These are phyloP conservation scores for Pichia sp. DNA, from an alignment of 1,139 yeast genomes.

Conservation along the genomic window DNA sequence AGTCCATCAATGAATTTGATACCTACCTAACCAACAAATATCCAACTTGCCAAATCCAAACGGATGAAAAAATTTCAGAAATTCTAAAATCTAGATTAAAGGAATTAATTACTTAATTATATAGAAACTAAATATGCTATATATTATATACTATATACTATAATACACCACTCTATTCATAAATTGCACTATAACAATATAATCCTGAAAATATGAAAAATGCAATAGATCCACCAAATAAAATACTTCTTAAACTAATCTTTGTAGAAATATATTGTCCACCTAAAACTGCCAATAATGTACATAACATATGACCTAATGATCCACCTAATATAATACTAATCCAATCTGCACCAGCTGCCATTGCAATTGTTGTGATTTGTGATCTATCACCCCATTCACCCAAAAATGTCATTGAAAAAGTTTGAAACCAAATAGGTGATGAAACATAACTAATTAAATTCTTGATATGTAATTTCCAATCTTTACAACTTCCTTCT, in stretches of 20 bases:
- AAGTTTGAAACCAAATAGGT: constrained; percentile 91
- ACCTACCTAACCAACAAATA: constrained; percentile 13
- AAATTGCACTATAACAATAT: constrained; percentile 63
- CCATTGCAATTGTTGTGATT: constrained; percentile 97
- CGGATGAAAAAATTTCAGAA: constrained; percentile 27
- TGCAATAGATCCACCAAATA: constrained; percentile 84
- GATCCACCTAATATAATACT: constrained; percentile 84
- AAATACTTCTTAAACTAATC: constrained; percentile 86
- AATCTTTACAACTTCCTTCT: constrained; percentile 5
- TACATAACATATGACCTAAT: constrained; percentile 85
- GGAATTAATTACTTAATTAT: neutral
- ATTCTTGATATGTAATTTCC: constrained; percentile 13
- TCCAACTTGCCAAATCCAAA: constrained; percentile 9
- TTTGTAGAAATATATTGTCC: constrained; percentile 86
- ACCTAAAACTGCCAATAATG: constrained; percentile 87
- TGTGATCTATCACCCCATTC: constrained; percentile 99
- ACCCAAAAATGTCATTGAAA: constrained; percentile 91
- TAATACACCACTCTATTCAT: constrained; percentile 15
- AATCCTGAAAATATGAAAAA: constrained; percentile 76
- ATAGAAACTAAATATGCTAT: too few relatives aligned
- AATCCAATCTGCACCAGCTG: constrained; percentile 94
- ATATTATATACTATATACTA: too few relatives aligned
- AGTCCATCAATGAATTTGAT: constrained; percentile 17
- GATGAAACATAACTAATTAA: constrained; percentile 49
- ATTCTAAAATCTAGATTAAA: constrained; percentile 35